Base-by-base conservation (phyloP, 148 eudicot species). In the Nyssa sinensis region DNA sequence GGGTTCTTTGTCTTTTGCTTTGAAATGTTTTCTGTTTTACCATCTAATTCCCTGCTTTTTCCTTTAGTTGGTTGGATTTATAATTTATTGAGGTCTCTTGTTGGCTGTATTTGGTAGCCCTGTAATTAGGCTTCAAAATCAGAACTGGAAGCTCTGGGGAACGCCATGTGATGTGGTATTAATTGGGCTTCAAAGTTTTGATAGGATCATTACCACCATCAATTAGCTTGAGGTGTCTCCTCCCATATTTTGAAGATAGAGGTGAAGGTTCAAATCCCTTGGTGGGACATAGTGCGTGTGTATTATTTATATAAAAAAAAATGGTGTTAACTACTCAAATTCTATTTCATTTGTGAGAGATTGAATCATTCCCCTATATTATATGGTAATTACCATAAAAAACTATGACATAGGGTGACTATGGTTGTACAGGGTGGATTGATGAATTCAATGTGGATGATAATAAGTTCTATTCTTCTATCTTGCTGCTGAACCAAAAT, bases 131-230 rank as follows among this genome's bases (percentile, higher is more conserved):
- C 4, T 34, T 31, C 34, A 5, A 10, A 5, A 63, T 30, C 47
- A 34, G 25, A 66, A n/a, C 25, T 66, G 51, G 19, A 23, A 66
- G 51, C 69, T 66, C 69, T 23, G 17, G 35, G 30, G 57, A 68
- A 17, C 47, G 35, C 0, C 31, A 27, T 68, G 21, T 68, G 58
- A 10, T 49, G 60, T n/a, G 30, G 10, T 5, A 24, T 5, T 37
- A 67, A 29, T 37, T 27, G 32, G 21, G 37, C 1, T 37, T 39
- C 7, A 7, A 5, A 28, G 13, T 10, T 7, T 29, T 37, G 7
- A 27, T 34, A 14, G 23, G 14, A 21, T 13, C 6, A 65, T 24
- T 33, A 41, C n/a, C n/a, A n/a, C n/a, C n/a, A n/a, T n/a, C n/a
- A n/a, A n/a, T n/a, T n/a, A n/a, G n/a, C n/a, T n/a, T n/a, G n/a